phyloP scores from a whole-genome alignment of 805 yeast genomes.

The Candida caryicola region DNA sequence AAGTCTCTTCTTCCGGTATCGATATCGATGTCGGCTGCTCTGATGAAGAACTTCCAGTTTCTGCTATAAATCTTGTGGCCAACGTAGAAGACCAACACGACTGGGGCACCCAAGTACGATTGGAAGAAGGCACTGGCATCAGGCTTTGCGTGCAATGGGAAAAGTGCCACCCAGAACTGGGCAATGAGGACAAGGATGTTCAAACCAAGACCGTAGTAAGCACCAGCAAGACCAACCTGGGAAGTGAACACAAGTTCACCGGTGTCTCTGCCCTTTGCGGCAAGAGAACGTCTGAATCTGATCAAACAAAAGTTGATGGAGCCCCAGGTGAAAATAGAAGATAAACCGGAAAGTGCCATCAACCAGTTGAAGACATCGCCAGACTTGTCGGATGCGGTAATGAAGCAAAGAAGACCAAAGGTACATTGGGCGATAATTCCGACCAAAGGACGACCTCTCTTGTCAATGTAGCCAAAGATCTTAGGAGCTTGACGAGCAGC shows the following conservation, averaged over 20 bases:
- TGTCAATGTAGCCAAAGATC: conserved; percentile 65
- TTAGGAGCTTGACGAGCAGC: conserved; percentile 64
- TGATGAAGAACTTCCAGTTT: conserved; percentile 44
- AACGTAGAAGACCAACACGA: conserved; percentile 40
- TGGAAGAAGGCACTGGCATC: conserved; percentile 41
- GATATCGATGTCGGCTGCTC: conserved; percentile 51
- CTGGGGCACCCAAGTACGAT: conserved; percentile 46
- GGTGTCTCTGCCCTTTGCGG: conserved; percentile 46
- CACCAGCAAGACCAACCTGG: conserved; percentile 38
- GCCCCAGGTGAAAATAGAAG: conserved; percentile 80
- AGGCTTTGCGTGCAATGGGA: conserved; percentile 35
- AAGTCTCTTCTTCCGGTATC: conserved; percentile 63
- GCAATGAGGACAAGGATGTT: conserved; percentile 38
- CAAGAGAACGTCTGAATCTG: conserved; percentile 59
- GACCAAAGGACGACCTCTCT: conserved; percentile 72
- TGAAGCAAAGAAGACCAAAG: conserved; percentile 58
- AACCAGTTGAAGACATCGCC: conserved; percentile 69
- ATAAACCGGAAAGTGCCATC: conserved; percentile 71
- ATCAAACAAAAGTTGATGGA: conserved; percentile 65
- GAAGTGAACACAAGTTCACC: conserved; percentile 36
- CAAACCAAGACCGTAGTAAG: conserved; percentile 30
- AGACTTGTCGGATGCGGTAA: conserved; percentile 58
- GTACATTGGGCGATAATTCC: conserved; percentile 56
- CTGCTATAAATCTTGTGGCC: conserved; percentile 48
- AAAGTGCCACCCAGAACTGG: conserved; percentile 43